phyloP scores from a whole-genome alignment of 768 basidiomycete genomes.

The Fibroporia radiculosa region DNA sequence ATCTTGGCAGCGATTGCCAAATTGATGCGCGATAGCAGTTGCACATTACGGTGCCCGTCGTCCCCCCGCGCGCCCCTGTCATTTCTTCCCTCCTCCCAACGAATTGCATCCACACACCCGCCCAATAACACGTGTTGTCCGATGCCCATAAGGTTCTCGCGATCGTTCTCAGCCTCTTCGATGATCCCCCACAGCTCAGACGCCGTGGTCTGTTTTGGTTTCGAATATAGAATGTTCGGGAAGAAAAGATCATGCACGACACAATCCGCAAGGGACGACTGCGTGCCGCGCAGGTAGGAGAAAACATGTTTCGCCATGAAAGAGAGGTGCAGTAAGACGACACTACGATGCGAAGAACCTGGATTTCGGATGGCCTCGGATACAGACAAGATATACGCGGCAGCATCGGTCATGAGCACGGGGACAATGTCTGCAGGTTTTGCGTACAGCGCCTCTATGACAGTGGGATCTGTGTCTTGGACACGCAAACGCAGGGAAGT shows the following conservation, averaged over 20 bases:
- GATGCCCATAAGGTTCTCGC: conserved; percentile 8
- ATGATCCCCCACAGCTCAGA: conserved; percentile 70
- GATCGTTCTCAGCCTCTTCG: conserved; percentile 24
- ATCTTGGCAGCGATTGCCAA: conserved; percentile 48
- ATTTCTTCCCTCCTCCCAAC: conserved; percentile 22
- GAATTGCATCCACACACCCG: conserved; percentile 45
- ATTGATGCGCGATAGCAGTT: conserved; percentile 47
- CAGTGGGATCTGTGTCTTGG: conserved; percentile 50
- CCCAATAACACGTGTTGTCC: conserved; percentile 35
- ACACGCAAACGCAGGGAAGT: conserved; percentile 62
- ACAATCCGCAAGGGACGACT: conserved; percentile 19
- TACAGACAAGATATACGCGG: conserved; percentile 41
- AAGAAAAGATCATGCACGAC: conserved; percentile 53
- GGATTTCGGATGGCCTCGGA: conserved; percentile 26
- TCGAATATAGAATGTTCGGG: conserved; percentile 69
- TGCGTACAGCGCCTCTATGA: conserved; percentile 64
- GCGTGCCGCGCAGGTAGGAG: conserved; percentile 14
- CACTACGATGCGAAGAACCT: conserved; percentile 37
- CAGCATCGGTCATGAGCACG: conserved; percentile 32
- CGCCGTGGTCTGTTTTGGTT: conserved; percentile 57
- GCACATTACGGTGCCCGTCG: conserved; percentile 21
- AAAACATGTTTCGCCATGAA: conserved; percentile 49
- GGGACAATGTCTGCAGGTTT: conserved; percentile 39
- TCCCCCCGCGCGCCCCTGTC: conserved; percentile 24
- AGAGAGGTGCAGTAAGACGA: conserved; percentile 46